A percentile compares a stretch with the other conserved stretches of the same genome.
phyloP scores from a whole-genome alignment of 108 stramenopile genomes.

The Phaeodactylum tricornutum region DNA sequence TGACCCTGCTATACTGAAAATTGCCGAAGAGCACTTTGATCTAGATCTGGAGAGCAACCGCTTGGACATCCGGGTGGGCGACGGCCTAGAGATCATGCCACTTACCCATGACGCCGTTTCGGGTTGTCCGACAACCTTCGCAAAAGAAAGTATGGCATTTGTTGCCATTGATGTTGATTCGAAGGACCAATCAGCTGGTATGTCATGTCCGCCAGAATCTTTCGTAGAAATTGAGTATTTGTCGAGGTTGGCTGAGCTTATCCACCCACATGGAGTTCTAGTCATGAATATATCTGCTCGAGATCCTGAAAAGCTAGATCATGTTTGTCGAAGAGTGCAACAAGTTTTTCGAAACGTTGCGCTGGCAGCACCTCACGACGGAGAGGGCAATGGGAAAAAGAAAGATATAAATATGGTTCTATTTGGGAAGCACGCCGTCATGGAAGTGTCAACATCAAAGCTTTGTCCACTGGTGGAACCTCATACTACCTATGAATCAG shows the following conservation, averaged over 20 bases:
- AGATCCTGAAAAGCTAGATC: constrained; percentile 3
- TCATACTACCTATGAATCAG: no score
- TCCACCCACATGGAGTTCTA: constrained; percentile 2
- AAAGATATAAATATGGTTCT: constrained; percentile 11
- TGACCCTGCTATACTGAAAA: constrained; percentile 4
- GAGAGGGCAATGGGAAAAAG: background rate
- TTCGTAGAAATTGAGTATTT: constrained; percentile 11
- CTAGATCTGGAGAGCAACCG: background rate
- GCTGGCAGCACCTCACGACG: constrained; percentile 3
- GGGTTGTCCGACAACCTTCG: background rate
- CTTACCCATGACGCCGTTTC: background rate
- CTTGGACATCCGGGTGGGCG: background rate
- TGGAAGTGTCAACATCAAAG: no score
- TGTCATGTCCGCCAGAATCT: constrained; percentile 14
- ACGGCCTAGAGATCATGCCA: background rate
- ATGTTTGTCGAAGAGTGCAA: constrained; percentile 1
- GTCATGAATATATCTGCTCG: constrained; percentile 16
- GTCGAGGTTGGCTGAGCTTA: background rate
- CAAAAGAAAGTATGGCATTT: background rate
- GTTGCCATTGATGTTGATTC: constrained; percentile 19
- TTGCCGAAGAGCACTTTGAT: constrained; percentile 15
- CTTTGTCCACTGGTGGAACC: no score
- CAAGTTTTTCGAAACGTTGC: constrained; percentile 8
- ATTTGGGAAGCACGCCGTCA: no score
- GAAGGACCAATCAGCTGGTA: constrained; percentile 15